A percentile compares a stretch with the other conserved stretches of the same genome.
Conservation (phyloP, 768 basidiomycete genomes). For the Boletus rex-veris region DNA sequence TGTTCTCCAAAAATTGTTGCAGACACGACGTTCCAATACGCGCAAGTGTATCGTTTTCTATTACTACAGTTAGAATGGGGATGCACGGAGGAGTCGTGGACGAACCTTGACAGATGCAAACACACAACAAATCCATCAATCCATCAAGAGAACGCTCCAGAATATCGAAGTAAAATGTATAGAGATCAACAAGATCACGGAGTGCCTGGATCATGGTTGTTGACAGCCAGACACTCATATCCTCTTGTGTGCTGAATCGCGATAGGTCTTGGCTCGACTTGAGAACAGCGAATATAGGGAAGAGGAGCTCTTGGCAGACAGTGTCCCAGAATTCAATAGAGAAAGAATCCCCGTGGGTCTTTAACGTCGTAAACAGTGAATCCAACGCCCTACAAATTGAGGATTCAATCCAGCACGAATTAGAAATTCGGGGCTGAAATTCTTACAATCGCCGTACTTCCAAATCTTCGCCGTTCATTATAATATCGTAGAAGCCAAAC, state of each 20-base stretch:
- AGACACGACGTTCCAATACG: slow-evolving; percentile 97
- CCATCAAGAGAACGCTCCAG: slow-evolving; percentile 89
- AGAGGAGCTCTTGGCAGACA: slow-evolving; percentile 92
- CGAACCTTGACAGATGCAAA: slow-evolving; percentile 97
- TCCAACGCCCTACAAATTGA: slow-evolving; percentile 74
- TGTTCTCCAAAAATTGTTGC: slow-evolving; percentile 92
- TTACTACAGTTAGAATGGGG: slow-evolving; percentile 1
- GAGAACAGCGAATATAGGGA: slow-evolving; percentile 96
- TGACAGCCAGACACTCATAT: slow-evolving; percentile 99
- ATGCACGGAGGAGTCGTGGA: neutral
- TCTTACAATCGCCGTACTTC: slow-evolving; percentile 95
- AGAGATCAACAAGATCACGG: slow-evolving; percentile 91
- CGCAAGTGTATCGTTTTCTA: slow-evolving; percentile 97
- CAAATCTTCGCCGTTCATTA: slow-evolving; percentile 98
- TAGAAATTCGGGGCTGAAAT: neutral
- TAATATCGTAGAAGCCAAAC: slow-evolving; percentile 98
- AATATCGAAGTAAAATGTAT: slow-evolving; percentile 91
- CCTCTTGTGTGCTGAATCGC: slow-evolving; percentile 93
- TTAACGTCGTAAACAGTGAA: slow-evolving; percentile 90
- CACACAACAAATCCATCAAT: slow-evolving; percentile 86
- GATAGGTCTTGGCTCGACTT: slow-evolving; percentile 91
- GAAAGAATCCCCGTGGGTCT: slow-evolving; percentile 82
- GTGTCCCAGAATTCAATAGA: slow-evolving; percentile 96
- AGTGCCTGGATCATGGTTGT: slow-evolving; percentile 99
- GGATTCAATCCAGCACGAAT: slow-evolving; percentile 7